Conservation (phyloP, 1,284 basidiomycete species). For the Tylopilus sp. region DNA sequence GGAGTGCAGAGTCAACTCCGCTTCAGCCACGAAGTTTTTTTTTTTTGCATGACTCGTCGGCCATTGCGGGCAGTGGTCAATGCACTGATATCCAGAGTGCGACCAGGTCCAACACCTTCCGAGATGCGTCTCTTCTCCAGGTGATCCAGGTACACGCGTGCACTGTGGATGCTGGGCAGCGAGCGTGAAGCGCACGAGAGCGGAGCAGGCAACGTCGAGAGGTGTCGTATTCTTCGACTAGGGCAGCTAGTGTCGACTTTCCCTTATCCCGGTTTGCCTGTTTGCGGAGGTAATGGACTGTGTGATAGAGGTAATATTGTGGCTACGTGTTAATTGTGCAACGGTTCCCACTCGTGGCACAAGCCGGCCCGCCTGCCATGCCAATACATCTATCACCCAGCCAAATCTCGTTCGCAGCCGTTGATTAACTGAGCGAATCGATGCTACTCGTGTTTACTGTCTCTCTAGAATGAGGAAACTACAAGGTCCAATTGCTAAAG, state of each 20-base stretch:
- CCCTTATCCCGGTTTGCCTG: background rate
- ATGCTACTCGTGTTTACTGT: background rate
- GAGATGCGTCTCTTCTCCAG: background rate
- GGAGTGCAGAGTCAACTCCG: slow-evolving; percentile 14
- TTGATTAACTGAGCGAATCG: slow-evolving; percentile 19
- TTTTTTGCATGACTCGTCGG: slow-evolving; percentile 1
- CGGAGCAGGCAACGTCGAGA: background rate
- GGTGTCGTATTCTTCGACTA: background rate
- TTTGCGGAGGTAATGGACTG: slow-evolving; percentile 10
- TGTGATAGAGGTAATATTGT: slow-evolving; percentile 14
- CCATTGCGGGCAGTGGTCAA: slow-evolving; percentile 6
- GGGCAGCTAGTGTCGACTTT: background rate
- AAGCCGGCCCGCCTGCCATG: slow-evolving; percentile 2
- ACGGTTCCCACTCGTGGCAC: slow-evolving; percentile 23
- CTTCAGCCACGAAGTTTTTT: slow-evolving; percentile 5
- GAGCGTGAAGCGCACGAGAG: background rate
- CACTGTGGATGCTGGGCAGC: background rate
- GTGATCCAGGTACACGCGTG: background rate
- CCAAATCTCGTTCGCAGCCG: slow-evolving; percentile 15
- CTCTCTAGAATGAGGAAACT: background rate
- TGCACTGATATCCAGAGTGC: slow-evolving; percentile 1
- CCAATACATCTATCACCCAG: slow-evolving; percentile 13
- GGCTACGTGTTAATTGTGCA: slow-evolving; percentile 11
- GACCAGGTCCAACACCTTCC: background rate
- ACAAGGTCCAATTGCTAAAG: background rate